These are phyloP conservation scores for Beta vulgaris DNA, from an alignment of 148 eudicot genomes.

Conservation along the genomic window DNA sequence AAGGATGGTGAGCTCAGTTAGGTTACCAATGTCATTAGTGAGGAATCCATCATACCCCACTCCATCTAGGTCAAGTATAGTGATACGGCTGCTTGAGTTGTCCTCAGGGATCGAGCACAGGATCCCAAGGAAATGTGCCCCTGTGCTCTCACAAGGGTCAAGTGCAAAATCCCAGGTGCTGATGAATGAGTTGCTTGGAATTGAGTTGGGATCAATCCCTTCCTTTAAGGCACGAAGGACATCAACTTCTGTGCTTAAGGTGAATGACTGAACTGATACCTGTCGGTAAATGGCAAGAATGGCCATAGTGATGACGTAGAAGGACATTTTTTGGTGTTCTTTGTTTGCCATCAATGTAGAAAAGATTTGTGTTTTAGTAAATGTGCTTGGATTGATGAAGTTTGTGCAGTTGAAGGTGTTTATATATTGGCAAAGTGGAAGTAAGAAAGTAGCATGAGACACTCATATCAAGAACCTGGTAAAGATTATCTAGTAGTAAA, in stretches of 20 bases:
- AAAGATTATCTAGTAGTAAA: conserved; percentile 5
- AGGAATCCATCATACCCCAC: conserved; percentile 63
- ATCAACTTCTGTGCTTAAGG: conserved; percentile 44
- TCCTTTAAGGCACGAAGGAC: conserved; percentile 46
- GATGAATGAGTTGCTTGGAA: conserved; percentile 45
- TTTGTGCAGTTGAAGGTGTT: not conserved
- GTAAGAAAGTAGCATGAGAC: conserved; percentile 10
- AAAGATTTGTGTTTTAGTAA: conserved; percentile 7
- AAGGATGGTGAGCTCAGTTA: conserved; percentile 48
- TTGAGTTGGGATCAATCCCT: conserved; percentile 56
- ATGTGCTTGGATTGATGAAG: conserved; percentile 3
- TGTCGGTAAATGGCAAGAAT: conserved; percentile 9
- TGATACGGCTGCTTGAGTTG: conserved; percentile 47
- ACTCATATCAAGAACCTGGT: conserved; percentile 31
- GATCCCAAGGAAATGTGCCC: conserved; percentile 61
- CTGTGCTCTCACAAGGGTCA: conserved; percentile 66
- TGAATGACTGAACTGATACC: conserved; percentile 27
- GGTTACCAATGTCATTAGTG: conserved; percentile 54
- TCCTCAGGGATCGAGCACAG: conserved; percentile 45
- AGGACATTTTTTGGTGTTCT: conserved; percentile 6
- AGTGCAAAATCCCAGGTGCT: conserved; percentile 52
- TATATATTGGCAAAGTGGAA: conserved; percentile 5
- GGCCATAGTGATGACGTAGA: conserved; percentile 12
- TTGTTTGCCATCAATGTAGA: conserved; percentile 2
- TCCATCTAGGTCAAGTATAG: conserved; percentile 50